Evolutionary conservation across 139 green algal species (phyloP).

Genomic region (Chloropicon primus): DNA sequence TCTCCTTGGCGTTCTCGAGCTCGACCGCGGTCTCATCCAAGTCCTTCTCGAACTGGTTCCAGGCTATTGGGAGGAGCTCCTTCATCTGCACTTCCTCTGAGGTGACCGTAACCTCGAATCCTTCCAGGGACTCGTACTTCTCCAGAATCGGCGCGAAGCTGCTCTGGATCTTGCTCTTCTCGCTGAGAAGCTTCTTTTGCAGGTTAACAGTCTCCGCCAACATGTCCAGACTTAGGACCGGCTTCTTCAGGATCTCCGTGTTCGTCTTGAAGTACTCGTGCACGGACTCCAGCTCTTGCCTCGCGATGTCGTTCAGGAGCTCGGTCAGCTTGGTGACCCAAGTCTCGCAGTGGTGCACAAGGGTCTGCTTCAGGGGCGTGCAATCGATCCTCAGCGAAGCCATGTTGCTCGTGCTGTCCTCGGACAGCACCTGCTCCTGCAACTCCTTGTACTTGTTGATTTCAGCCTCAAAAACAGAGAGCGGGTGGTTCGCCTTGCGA

Average conservation of each 20-base stretch:
- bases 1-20: slow-evolving; percentile 66
- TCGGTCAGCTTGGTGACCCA: slow-evolving; percentile 60
- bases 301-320: slow-evolving; percentile 8
- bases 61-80: slow-evolving; percentile 37
- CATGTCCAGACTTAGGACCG: slow-evolving; percentile 40
- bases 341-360: slow-evolving; percentile 59
- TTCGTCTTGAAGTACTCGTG: slow-evolving; percentile 21
- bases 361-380: slow-evolving; percentile 62
- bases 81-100: slow-evolving; percentile 46
- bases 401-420: slow-evolving; percentile 68
- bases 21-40: slow-evolving; percentile 39
- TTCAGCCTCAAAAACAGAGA: slow-evolving; percentile 59
- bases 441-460: slow-evolving; percentile 56
- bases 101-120: slow-evolving; percentile 37
- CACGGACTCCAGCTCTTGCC: slow-evolving; percentile 11
- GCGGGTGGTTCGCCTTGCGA: slow-evolving; percentile 69
- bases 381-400: slow-evolving; percentile 81
- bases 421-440: slow-evolving; percentile 47
- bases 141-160: slow-evolving; percentile 55
- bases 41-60: slow-evolving; percentile 37
- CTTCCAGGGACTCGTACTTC: slow-evolving; percentile 55
- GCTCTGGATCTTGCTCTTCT: slow-evolving; percentile 25
- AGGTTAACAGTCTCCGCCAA: slow-evolving; percentile 55
- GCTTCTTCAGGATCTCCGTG: slow-evolving; percentile 14
- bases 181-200: slow-evolving; percentile 37